Conservation (phyloP, 2,329 filamentous ascomycete genomes). For the Ascocoryne sarcoides region DNA sequence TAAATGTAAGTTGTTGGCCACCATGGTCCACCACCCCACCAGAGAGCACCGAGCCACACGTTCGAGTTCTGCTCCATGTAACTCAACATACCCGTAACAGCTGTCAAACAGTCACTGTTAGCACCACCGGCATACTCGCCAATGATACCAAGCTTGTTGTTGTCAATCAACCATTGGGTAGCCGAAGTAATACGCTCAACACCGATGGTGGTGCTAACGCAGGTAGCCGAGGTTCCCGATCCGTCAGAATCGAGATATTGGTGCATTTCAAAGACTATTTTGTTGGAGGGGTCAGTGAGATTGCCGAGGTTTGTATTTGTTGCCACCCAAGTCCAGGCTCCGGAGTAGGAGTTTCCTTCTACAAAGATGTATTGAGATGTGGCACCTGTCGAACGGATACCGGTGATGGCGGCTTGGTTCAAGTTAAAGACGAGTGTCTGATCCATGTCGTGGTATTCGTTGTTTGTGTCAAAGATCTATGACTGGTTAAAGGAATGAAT, state of each 20-base stretch:
- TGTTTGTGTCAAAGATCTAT: slow-evolving; percentile 34
- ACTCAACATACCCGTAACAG: slow-evolving; percentile 39
- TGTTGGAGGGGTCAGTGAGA: slow-evolving; percentile 43
- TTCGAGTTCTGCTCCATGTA: slow-evolving; percentile 24
- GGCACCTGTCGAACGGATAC: slow-evolving; percentile 35
- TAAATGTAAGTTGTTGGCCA: slow-evolving; percentile 40
- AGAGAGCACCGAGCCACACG: slow-evolving; percentile 41
- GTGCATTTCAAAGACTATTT: slow-evolving; percentile 53
- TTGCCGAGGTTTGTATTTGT: slow-evolving; percentile 35
- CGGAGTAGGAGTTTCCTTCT: slow-evolving; percentile 37
- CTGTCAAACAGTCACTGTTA: slow-evolving; percentile 40
- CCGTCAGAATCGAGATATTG: slow-evolving; percentile 51
- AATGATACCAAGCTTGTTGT: slow-evolving; percentile 42
- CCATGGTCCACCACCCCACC: slow-evolving; percentile 44
- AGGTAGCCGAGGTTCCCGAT: slow-evolving; percentile 40
- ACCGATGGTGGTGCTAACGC: slow-evolving; percentile 45
- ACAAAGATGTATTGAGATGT: slow-evolving; percentile 49
- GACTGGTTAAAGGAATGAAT: not conserved
- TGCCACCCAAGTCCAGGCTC: slow-evolving; percentile 22
- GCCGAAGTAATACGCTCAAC: slow-evolving; percentile 40
- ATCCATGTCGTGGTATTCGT: slow-evolving; percentile 37
- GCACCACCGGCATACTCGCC: slow-evolving; percentile 46
- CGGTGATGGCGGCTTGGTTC: slow-evolving; percentile 38
- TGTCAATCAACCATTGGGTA: slow-evolving; percentile 44
- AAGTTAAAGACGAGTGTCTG: slow-evolving; percentile 32